Evolutionary conservation across 495 filamentous ascomycete genomes (phyloP), one percentile per base, ranked within the genome.

Genomic region (Aspergillus biplanus): DNA sequence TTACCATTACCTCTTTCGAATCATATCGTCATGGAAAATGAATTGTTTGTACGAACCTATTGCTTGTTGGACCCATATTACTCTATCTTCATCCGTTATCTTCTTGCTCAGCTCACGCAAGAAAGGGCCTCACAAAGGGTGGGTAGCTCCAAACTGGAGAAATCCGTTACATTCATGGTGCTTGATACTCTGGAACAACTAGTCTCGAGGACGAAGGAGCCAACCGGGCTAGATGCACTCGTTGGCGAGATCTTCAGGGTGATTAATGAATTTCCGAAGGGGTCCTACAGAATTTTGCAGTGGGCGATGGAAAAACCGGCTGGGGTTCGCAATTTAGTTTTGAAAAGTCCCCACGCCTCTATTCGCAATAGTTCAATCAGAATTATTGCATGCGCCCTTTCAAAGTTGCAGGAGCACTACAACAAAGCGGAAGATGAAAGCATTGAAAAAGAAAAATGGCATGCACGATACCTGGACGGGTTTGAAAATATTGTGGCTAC

Each of bases 1-100:
- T 71, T 94, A 27, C 84, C 88, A 1, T 63, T 63, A 3, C 71
- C 81, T 1, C 75, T 93, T 18, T 80, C 80, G 49, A 79, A 85
- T 33, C 80, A 85, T 34, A 91, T 97, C 54, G 77, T 82, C 7
- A 77, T 83, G 65, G 88, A 93, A 37, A 97, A 97, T 68, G 86
- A 88, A 65, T 44, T 81, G 7, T 83, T 91, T 52, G 81, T 96
- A 49, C 85, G 90, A 60, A 86, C 87, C 27, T 92, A 95, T 69
- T 93, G 90, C 73, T 82, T 97, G 56, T 90, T 90, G 69, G 92
- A 96, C 69, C 86, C 86, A 5, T 80, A 80, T 16, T 91, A 97
- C 65, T 78, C 87, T 12, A 65, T 74, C 7, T 94, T 97, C 65
- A 83, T 92, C 54, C 78, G 79, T 31, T 76, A 79, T 58, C 70